Evolutionary conservation across 768 basidiomycete genomes (phyloP).

Genomic region (Boletellus emodensis): DNA sequence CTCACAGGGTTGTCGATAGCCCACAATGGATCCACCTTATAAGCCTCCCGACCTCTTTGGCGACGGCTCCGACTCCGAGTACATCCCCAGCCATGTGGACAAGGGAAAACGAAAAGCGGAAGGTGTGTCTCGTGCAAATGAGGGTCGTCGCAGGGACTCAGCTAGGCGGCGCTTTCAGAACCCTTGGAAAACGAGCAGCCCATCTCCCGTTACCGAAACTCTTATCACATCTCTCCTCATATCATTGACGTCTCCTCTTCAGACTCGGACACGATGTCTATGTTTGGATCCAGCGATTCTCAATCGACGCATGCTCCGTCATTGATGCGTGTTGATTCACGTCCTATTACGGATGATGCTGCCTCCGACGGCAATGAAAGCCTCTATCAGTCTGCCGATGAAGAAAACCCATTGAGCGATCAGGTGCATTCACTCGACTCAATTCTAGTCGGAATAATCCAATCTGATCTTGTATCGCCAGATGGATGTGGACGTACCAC

Average conservation of each 20-base stretch:
- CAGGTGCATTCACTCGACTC: conserved; percentile 8
- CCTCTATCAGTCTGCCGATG: conserved; percentile 13
- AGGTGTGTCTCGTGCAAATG: conserved; percentile 1
- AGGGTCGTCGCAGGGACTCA: not conserved
- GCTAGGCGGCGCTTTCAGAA: not conserved
- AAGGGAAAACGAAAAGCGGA: conserved; percentile 21
- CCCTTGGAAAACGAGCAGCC: not conserved
- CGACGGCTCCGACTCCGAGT: not conserved
- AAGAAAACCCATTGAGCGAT: not conserved
- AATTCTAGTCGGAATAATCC: not conserved
- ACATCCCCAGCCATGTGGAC: conserved; percentile 8
- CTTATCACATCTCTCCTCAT: not conserved
- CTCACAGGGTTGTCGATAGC: not conserved
- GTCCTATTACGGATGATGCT: not conserved
- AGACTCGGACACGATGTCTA: conserved; percentile 6
- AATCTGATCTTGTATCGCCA: conserved; percentile 1
- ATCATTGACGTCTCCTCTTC: not conserved
- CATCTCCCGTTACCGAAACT: not conserved
- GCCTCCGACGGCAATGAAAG: conserved; percentile 10
- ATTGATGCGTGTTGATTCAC: not conserved
- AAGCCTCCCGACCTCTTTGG: conserved; percentile 14
- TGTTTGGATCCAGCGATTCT: not conserved
- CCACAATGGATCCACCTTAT: conserved; percentile 8
- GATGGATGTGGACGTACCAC: conserved; percentile 15
- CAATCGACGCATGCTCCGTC: conserved; percentile 3